phyloP scores from a whole-genome alignment of 2,329 filamentous ascomycete genomes.

The Hypomyces rosellus region DNA sequence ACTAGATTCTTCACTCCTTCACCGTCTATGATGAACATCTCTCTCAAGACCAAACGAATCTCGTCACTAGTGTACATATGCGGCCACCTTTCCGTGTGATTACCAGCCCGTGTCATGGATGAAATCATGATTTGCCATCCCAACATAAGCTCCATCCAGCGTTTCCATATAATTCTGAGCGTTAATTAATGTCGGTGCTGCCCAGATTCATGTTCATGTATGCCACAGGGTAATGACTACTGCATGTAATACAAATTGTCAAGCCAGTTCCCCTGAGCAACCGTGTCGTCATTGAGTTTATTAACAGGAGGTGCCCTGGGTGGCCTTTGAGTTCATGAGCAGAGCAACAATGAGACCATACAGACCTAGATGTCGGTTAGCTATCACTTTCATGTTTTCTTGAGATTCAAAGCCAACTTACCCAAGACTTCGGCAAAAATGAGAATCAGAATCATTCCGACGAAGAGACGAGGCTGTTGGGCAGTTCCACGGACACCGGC shows the following conservation, averaged over 20 bases:
- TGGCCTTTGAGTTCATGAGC: slow-evolving; percentile 97
- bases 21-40: slow-evolving; percentile 43
- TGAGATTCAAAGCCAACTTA: slow-evolving; percentile 38
- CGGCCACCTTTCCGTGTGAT: slow-evolving; percentile 25
- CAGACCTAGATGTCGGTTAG: slow-evolving; percentile 59
- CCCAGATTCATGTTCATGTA: slow-evolving; percentile 8
- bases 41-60: slow-evolving; percentile 33
- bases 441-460: slow-evolving; percentile 42
- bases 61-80: slow-evolving; percentile 49
- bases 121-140: slow-evolving; percentile 19
- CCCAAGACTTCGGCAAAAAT: slow-evolving; percentile 77
- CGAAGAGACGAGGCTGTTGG: slow-evolving; percentile 41
- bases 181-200: not conserved
- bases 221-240: slow-evolving; percentile 1
- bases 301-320: slow-evolving; percentile 53
- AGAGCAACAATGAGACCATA: slow-evolving; percentile 98
- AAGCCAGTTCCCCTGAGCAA: slow-evolving; percentile 2
- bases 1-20: slow-evolving; percentile 37
- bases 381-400: not conserved
- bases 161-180: slow-evolving; percentile 3
- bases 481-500: slow-evolving; percentile 40
- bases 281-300: not conserved
- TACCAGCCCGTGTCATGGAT: slow-evolving; percentile 17
- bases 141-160: slow-evolving; percentile 16
- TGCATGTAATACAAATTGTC: slow-evolving; percentile 5